Base-by-base conservation (phyloP, 2,329 filamentous ascomycete species). In the Blumeria hordei region DNA sequence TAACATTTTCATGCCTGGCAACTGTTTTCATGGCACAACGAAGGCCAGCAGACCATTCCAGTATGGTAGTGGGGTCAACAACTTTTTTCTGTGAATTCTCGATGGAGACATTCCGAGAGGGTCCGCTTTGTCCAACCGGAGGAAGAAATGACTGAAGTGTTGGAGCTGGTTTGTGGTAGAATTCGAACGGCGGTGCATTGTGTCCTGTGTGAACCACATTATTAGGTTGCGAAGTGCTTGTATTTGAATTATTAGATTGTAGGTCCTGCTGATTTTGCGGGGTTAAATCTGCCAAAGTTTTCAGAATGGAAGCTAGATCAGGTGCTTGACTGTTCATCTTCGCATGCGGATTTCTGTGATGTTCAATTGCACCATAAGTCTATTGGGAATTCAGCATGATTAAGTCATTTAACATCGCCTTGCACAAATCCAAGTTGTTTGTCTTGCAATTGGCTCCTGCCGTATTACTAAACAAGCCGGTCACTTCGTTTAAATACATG, bases 21-120 rank as follows among this genome's bases (percentile, higher is more conserved):
- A 75, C 67, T 3, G 69, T 69, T 54, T 68, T 69, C 68, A 73
- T 75, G 21, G 76, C 69, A 64, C 73, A 70, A 59, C 68, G 68
- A 35, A 76, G 62, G 6, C 72, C 74, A 9, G 69, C 64, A 12
- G 72, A 68, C 73, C 73, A 76, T 39, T 73, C 70, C 12, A 69
- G 71, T 54, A 76, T 74, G 1, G 65, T 69, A 21, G 71, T 66
- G 8, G 72, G 66, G 59, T 74, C 70, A 37, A 66, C 54, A 9
- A 60, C 21, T 18, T 60, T 62, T n/a, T 55, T 58, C 37, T 53
- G 11, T 39, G 12, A 18, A 11, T 28, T 49, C 57, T 55, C 36
- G 55, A 54, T 18, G 34, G 47, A 62, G 67, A 63, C 66, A 28
- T n/a, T 9, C 2, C 12, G 18, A 18, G 41, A 10, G 8, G 28